Conservation (phyloP, 768 basidiomycete genomes). For the Hygrophorus russula region DNA sequence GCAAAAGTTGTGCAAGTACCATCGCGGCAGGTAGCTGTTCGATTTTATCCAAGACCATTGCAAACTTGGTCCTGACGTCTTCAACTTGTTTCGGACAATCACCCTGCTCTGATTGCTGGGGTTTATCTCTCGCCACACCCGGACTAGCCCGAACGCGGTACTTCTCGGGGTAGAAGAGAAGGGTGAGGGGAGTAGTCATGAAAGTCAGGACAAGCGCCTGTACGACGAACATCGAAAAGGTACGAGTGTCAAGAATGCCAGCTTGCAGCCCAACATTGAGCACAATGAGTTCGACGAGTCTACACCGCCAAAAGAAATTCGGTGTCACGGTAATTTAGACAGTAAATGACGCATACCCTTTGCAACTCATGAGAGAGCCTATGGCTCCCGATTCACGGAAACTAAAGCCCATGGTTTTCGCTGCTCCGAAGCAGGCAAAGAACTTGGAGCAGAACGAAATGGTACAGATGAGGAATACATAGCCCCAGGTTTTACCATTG, state of each 20-base stretch:
- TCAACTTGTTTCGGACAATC: constrained; percentile 18
- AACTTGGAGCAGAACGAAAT: constrained; percentile 80
- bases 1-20: constrained; percentile 69
- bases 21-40: constrained; percentile 77
- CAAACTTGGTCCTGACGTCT: constrained; percentile 45
- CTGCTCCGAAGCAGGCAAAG: constrained; percentile 49
- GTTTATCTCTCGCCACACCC: constrained; percentile 9
- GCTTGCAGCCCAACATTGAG: constrained; percentile 79
- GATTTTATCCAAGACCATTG: constrained; percentile 69
- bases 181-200: constrained; percentile 75
- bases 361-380: constrained; percentile 83
- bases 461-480: constrained; percentile 58
- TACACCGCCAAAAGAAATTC: constrained; percentile 12
- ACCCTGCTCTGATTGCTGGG: constrained; percentile 12
- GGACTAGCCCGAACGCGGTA: constrained; percentile 30
- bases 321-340: not conserved
- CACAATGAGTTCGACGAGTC: constrained; percentile 80
- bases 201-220: constrained; percentile 69
- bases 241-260: constrained; percentile 45
- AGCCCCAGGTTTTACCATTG: constrained; percentile 73
- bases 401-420: constrained; percentile 52
- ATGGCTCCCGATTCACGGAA: constrained; percentile 74
- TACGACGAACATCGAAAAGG: constrained; percentile 88
- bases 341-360: constrained; percentile 43
- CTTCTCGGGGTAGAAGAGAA: constrained; percentile 63